Conservation (phyloP, 2,329 filamentous ascomycete genomes). For the Penicillium sp. region DNA sequence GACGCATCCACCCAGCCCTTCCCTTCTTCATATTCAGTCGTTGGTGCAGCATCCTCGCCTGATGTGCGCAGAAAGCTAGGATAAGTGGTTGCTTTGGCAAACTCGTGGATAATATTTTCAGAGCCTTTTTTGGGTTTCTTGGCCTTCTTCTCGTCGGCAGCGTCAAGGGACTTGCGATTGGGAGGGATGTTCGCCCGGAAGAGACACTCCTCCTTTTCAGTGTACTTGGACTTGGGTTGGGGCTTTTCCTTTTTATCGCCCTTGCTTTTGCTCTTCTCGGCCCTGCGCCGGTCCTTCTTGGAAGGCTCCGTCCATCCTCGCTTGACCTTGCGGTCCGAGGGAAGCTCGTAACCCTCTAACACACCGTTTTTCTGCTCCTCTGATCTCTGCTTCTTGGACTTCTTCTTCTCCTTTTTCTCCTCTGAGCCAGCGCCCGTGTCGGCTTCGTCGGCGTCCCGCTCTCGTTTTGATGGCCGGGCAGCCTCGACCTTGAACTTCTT, state of each 20-base stretch:
- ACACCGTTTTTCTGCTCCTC: slow-evolving; percentile 49
- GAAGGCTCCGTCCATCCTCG: slow-evolving; percentile 81
- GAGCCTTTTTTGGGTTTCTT: slow-evolving; percentile 61
- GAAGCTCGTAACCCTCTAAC: slow-evolving; percentile 70
- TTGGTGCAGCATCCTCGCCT: slow-evolving; percentile 49
- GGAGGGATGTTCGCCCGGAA: slow-evolving; percentile 81
- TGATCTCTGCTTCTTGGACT: slow-evolving; percentile 55
- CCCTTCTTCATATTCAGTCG: slow-evolving; percentile 73
- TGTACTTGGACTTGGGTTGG: slow-evolving; percentile 73
- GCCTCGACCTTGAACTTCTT: slow-evolving; percentile 82
- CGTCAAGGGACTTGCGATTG: slow-evolving; percentile 43
- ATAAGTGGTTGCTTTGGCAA: slow-evolving; percentile 79
- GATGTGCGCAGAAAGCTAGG: slow-evolving; percentile 74
- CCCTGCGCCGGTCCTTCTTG: slow-evolving; percentile 48
- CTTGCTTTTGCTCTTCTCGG: slow-evolving; percentile 54
- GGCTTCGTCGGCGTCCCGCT: slow-evolving; percentile 43
- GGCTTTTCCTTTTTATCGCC: slow-evolving; percentile 61
- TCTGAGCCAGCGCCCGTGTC: slow-evolving; percentile 42
- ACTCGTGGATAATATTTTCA: slow-evolving; percentile 80
- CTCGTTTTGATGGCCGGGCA: slow-evolving; percentile 67
- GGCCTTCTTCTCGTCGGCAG: slow-evolving; percentile 46
- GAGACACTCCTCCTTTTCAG: slow-evolving; percentile 75
- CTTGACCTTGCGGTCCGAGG: slow-evolving; percentile 76
- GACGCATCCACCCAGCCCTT: slow-evolving; percentile 84
- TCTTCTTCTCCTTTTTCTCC: slow-evolving; percentile 46